Evolutionary conservation across 441 rosid species (phyloP), one percentile per base, ranked within the genome.

Genomic region (Pelargonium australe): DNA sequence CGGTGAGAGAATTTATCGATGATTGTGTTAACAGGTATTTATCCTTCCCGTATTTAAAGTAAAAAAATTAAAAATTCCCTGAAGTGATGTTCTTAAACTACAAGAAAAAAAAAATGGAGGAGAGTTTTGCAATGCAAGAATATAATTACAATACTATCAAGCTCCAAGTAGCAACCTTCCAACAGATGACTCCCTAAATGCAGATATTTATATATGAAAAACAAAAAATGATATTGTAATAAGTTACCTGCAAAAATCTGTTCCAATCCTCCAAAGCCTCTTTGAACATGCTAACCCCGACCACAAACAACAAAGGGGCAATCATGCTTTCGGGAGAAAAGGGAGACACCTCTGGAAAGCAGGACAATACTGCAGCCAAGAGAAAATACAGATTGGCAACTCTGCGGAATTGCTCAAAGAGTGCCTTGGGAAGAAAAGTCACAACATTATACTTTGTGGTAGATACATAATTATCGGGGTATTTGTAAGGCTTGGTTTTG

Each of bases 381-480:
- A 95, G 87, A 80, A 95, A 95, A 76, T 87, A 95, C 67, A 90
- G 63, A 72, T 95, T 95, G 62, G 99, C 99, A 14, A 86, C 98
- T 64, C 99, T 85, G 78, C 97, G 85, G 79, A 95, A 92, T 72
- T 95, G 99, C 81, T 95, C 98, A 58, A 92, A 95, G 68, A 95
- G 69, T 0, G 99, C 83, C 76, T 86, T 92, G 0, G 99, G 99
- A 14, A 95, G 67, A 76, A 95, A 92, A 0, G 98, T 84, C 17
- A 88, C 86, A 0, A 79, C 76, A 0, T 92, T 90, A 68, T 92
- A 95, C 83, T 95, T 95, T 0, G 98, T 89, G 70, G 92, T 89
- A 53, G 87, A 84, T 71, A 92, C 88, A 66, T 87, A 89, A 75
- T 95, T 95, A 13, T 74, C 79, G 10, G 47, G 73, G 76, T 92